Evolutionary conservation across 2,329 filamentous ascomycete species (phyloP), one percentile per base, ranked within the genome.

Genomic region (Teratosphaeria gauchensis): DNA sequence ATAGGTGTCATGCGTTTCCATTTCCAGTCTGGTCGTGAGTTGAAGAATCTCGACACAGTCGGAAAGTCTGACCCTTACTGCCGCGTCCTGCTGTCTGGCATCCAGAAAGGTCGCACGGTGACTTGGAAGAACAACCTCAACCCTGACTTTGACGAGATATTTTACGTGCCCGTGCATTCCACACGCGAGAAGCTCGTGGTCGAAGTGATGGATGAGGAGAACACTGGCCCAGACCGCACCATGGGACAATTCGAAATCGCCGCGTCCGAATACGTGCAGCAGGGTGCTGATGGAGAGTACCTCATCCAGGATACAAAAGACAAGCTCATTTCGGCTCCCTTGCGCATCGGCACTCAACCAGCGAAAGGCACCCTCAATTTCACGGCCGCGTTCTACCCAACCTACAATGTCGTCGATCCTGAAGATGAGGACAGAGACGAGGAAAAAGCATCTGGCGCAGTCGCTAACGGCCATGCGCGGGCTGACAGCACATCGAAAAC

Each of bases 41-140:
- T 99, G 51, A 89, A 91, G 60, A 99, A 99, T 72, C 82, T 96
- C 56, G 94, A 99, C 75, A 90, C 90, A 2, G 84, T 99, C 73
- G 94, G 94, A 75, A 97, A 97, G 75, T 97, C 94, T 0, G 95
- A 99, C 73, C 90, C 94, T 0, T 99, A 99, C 68, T 89, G 86
- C 24, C 87, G 92, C 51, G 88, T 97, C 1, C 75, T 96, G 56
- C 81, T 96, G 7, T 96, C 92, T 54, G 92, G 94, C 53, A 85
- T 97, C 58, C 88, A 94, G 71, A 95, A 92, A 73, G 91, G 84
- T 9, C 85, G 92, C 59, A 97, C 94, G 2, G 94, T 99, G 55
- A 97, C 92, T 0, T 96, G 94, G 79, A 86, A 90, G 71, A 99
- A 96, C 75, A 95, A 96, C 62, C 84, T 99, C 59, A 90, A 95